Conservation (phyloP, 2,329 filamentous ascomycete genomes). For the Xylariomycetidae sp. region DNA sequence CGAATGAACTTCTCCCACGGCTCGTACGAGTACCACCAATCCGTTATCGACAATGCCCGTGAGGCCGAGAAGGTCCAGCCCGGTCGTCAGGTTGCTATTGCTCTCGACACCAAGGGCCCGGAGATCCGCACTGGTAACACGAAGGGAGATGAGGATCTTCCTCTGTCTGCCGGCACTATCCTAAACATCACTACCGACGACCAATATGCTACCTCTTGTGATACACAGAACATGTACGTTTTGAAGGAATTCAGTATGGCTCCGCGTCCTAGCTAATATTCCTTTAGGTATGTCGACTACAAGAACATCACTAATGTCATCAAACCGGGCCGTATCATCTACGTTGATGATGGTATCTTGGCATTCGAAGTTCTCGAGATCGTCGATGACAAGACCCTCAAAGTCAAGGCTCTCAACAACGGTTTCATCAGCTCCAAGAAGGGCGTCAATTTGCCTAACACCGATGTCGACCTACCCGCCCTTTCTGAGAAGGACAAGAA, state of each 20-base stretch:
- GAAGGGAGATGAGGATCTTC: conserved; percentile 84
- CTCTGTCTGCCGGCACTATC: conserved; percentile 76
- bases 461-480: conserved; percentile 94
- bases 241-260: no score
- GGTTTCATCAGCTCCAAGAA: conserved; percentile 98
- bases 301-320: conserved; percentile 99
- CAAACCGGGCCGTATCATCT: conserved; percentile 83
- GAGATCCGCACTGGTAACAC: conserved; percentile 61
- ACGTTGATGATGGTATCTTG: conserved; percentile 96
- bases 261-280: conserved; percentile 9
- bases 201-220: conserved; percentile 75
- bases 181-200: conserved; percentile 98
- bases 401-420: conserved; percentile 88
- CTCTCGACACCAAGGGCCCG: conserved; percentile 69
- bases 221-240: conserved; percentile 91
- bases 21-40: conserved; percentile 95
- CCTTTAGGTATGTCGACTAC: conserved; percentile 85
- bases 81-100: conserved; percentile 91
- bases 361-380: conserved; percentile 91
- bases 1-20: conserved; percentile 99
- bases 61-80: conserved; percentile 72
- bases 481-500: conserved; percentile 97
- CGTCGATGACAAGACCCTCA: conserved; percentile 82
- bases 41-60: conserved; percentile 93
- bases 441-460: conserved; percentile 98